phyloP scores from a whole-genome alignment of 306 rosid species.

The Vigna hirtella region DNA sequence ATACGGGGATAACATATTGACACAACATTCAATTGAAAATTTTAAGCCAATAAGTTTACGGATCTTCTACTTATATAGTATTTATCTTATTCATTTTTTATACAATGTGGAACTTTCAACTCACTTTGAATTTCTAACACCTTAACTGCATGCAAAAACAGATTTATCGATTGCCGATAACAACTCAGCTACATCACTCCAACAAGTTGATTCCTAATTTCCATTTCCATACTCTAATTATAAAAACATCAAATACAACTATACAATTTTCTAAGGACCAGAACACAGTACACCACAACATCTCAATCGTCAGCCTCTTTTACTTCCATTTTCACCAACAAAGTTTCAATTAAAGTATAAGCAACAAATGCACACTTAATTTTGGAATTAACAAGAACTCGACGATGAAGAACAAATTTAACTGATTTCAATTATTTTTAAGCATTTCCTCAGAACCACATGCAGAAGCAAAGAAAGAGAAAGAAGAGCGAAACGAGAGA shows the following conservation, averaged over 20 bases:
- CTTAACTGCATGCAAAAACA: background rate
- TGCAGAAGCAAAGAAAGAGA: background rate
- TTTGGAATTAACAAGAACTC: constrained; percentile 4
- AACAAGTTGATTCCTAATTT: background rate
- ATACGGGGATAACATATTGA: too few species aligned
- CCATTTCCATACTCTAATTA: constrained; percentile 5
- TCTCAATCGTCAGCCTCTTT: constrained; percentile 18
- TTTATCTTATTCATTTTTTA: too few species aligned
- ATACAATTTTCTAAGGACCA: background rate
- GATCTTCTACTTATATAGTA: too few species aligned
- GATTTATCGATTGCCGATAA: background rate
- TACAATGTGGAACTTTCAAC: too few species aligned
- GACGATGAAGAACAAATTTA: background rate
- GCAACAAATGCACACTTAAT: constrained; percentile 33
- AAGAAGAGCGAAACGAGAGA: background rate
- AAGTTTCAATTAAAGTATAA: constrained; percentile 20
- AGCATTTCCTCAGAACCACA: constrained; percentile 5
- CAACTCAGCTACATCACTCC: constrained; percentile 15
- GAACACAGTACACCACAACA: background rate
- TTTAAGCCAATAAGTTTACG: too few species aligned
- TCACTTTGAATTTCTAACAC: too few species aligned
- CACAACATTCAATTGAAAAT: too few species aligned
- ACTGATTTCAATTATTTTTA: background rate
- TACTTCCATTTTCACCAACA: background rate
- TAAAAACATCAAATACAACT: background rate